A percentile compares a stretch with the other conserved stretches of the same genome.
These are phyloP conservation scores for Mallotus nudiflorus DNA, from an alignment of 345 rosid species.

Conservation along the genomic window DNA sequence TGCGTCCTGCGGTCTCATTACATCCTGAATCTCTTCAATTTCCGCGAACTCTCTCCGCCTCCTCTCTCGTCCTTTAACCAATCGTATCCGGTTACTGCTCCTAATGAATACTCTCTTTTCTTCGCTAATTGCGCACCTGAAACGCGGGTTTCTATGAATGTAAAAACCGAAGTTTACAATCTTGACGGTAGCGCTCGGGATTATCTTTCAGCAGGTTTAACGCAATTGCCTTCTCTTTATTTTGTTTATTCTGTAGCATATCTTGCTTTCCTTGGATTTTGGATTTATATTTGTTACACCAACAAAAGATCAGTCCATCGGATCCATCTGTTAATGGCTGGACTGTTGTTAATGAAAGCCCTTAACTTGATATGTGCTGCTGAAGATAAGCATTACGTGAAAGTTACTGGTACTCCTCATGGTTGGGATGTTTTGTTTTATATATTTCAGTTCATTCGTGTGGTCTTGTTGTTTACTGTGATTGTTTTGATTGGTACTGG, in stretches of 20 bases:
- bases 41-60: conserved; percentile 83
- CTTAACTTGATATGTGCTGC: conserved; percentile 89
- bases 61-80: conserved; percentile 59
- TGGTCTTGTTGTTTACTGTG: conserved; percentile 82
- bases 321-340: conserved; percentile 86
- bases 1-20: conserved; percentile 86
- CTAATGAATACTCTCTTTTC: conserved; percentile 84
- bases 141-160: conserved; percentile 77
- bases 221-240: conserved; percentile 70
- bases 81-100: conserved; percentile 62
- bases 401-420: conserved; percentile 90
- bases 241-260: conserved; percentile 57
- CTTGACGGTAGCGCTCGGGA: conserved; percentile 61
- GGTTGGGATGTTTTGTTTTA: conserved; percentile 95
- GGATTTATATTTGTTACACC: conserved; percentile 56
- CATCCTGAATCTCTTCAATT: conserved; percentile 58
- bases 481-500: conserved; percentile 96
- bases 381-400: conserved; percentile 80
- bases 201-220: conserved; percentile 74
- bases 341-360: conserved; percentile 74
- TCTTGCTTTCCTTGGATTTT: conserved; percentile 52
- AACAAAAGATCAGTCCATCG: conserved; percentile 65
- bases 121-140: conserved; percentile 89
- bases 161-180: conserved; percentile 71
- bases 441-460: conserved; percentile 85